These are phyloP conservation scores for Marsdenia floribunda DNA, from an alignment of 257 asterid genomes.

Conservation along the genomic window DNA sequence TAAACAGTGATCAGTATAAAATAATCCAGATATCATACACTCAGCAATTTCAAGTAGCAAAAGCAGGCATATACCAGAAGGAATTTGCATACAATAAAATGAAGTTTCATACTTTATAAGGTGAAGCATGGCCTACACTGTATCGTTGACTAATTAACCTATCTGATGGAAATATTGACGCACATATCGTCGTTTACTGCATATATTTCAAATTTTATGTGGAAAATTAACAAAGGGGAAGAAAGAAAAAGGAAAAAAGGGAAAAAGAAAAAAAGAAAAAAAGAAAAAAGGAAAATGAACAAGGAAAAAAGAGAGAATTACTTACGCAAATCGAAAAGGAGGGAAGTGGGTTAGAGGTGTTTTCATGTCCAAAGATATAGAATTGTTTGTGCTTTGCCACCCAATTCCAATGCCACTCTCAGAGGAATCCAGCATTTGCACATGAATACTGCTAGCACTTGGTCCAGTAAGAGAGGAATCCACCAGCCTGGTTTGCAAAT, in stretches of 20 bases:
- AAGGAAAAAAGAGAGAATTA: conserved; percentile 21
- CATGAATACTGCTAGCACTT: conserved; percentile 48
- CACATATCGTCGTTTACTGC: background rate
- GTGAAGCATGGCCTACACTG: background rate
- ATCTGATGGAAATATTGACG: background rate
- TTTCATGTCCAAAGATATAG: conserved; percentile 83
- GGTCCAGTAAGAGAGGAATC: conserved; percentile 49
- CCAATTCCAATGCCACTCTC: conserved; percentile 55
- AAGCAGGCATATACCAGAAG: background rate
- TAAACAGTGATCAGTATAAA: background rate
- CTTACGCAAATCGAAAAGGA: conserved; percentile 97
- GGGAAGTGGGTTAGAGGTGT: conserved; percentile 95
- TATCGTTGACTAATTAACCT: background rate
- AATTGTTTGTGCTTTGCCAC: conserved; percentile 65
- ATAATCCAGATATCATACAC: background rate
- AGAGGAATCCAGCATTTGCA: conserved; percentile 62
- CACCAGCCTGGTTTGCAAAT: conserved; percentile 34
- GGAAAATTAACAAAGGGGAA: background rate
- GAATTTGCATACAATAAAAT: background rate
- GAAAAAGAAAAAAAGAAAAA: too few species aligned
- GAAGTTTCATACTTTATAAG: too few species aligned
- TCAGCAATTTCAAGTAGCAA: background rate
- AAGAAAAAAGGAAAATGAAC: background rate
- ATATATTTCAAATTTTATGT: background rate
- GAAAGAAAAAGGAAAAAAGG: too few species aligned